These are phyloP conservation scores for Blastocystis sp. DNA, from an alignment of 352 stramenopile genomes.

Conservation along the genomic window DNA sequence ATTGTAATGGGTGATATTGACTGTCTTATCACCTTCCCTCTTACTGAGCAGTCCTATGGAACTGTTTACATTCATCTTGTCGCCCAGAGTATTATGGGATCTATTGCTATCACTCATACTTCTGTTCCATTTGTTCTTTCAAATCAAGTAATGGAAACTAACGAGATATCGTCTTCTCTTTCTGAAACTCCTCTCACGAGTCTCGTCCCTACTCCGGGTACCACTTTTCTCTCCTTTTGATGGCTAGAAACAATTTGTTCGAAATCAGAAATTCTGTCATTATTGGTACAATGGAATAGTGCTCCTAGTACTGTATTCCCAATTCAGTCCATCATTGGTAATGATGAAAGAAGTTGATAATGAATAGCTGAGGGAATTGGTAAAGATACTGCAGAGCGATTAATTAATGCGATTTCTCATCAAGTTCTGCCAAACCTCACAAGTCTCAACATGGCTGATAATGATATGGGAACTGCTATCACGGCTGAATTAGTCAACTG, in stretches of 20 bases:
- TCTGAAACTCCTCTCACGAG: too few species aligned
- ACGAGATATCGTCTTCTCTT: too few species aligned
- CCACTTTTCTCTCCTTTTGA: too few species aligned
- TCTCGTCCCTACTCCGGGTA: too few species aligned
- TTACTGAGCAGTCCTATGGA: background rate
- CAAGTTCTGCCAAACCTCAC: background rate
- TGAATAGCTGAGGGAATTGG: constrained; percentile 16
- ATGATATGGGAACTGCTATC: constrained; percentile 7
- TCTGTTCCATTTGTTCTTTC: background rate
- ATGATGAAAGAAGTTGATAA: background rate
- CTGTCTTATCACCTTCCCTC: background rate
- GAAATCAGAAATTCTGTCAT: background rate
- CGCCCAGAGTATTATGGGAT: background rate
- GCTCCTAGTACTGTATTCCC: background rate
- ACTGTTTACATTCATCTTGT: background rate
- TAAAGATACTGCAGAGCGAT: constrained; percentile 14
- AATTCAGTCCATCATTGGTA: constrained; percentile 1
- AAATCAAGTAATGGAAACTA: background rate
- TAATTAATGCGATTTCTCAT: background rate
- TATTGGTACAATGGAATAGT: background rate
- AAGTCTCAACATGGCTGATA: background rate
- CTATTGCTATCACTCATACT: background rate
- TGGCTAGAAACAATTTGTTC: background rate
- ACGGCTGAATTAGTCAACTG: background rate
- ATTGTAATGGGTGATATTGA: background rate